phyloP scores from a whole-genome alignment of 2,329 filamentous ascomycete species.

The Fusarium secorum region DNA sequence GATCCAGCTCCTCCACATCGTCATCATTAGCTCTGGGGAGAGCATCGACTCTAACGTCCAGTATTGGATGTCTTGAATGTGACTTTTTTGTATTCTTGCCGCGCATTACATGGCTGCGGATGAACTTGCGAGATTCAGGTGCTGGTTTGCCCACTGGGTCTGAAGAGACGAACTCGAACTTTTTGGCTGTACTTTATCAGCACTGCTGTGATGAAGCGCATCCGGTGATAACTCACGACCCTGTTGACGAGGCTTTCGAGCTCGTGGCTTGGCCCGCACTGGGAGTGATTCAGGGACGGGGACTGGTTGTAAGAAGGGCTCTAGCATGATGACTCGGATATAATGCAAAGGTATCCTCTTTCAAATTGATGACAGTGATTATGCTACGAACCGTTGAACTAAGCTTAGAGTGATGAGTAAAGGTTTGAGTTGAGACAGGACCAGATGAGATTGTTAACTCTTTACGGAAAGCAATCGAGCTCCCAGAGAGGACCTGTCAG shows the following conservation, averaged over 20 bases:
- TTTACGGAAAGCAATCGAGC: slow-evolving; percentile 17
- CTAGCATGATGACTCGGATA: slow-evolving; percentile 15
- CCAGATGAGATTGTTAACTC: slow-evolving; percentile 19
- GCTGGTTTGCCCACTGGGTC: slow-evolving; percentile 36
- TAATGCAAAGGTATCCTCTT: not conserved
- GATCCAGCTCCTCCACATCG: not conserved
- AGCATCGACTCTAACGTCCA: not conserved
- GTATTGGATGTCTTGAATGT: not conserved
- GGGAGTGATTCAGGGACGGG: not conserved
- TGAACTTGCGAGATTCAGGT: slow-evolving; percentile 39
- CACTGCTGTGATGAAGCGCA: not conserved
- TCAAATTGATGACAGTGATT: rapidly evolving
- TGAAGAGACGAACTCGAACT: slow-evolving; percentile 43
- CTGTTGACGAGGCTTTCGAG: not conserved
- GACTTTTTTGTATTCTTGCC: slow-evolving; percentile 39
- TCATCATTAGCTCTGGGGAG: not conserved
- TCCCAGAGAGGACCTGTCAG: not conserved
- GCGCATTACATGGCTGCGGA: slow-evolving; percentile 42
- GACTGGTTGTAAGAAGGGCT: slow-evolving; percentile 9
- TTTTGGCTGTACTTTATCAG: slow-evolving; percentile 16
- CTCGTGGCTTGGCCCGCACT: not conserved
- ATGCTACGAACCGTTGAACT: rapidly evolving
- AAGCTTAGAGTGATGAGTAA: not conserved
- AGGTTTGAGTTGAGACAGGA: not conserved
- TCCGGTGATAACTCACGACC: slow-evolving; percentile 4